Evolutionary conservation across 345 rosid genomes (phyloP).

Genomic region (Linum trigynum): DNA sequence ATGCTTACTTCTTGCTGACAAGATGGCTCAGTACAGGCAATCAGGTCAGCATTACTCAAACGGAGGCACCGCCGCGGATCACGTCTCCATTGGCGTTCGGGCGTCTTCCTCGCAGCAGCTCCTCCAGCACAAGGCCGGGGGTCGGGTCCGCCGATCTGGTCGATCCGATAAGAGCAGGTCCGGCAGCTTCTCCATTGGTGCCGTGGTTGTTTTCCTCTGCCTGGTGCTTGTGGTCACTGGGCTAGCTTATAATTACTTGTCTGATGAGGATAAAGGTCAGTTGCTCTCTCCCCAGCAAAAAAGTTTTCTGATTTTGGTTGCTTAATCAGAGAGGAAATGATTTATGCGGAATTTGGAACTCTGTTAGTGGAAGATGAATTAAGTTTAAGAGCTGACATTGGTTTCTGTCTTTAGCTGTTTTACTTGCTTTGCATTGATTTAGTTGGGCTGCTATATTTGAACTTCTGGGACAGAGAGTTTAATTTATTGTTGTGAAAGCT

Average conservation of each 20-base stretch:
- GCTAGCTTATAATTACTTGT: slow-evolving; percentile 53
- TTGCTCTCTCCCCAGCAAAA: neutral
- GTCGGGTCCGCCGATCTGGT: slow-evolving; percentile 48
- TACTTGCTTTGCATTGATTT: neutral
- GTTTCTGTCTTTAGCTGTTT: neutral
- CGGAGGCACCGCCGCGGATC: slow-evolving; percentile 37
- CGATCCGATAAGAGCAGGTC: slow-evolving; percentile 46
- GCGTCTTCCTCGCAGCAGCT: slow-evolving; percentile 15
- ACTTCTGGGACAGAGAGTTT: no score
- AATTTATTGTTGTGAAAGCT: no score
- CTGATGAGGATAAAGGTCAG: slow-evolving; percentile 39
- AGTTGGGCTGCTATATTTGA: neutral
- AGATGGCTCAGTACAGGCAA: slow-evolving; percentile 85
- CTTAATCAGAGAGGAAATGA: neutral
- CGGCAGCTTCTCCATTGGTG: slow-evolving; percentile 33
- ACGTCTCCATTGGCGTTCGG: slow-evolving; percentile 54
- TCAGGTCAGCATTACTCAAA: slow-evolving; percentile 42
- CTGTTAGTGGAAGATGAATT: no score
- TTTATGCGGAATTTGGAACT: no score
- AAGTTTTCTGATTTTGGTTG: no score
- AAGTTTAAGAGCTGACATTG: neutral
- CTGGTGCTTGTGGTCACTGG: slow-evolving; percentile 49
- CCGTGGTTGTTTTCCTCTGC: slow-evolving; percentile 39
- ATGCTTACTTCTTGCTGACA: neutral
- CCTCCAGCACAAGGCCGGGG: slow-evolving; percentile 34